phyloP scores from a whole-genome alignment of 2,329 filamentous ascomycete species.

The Beauveria rudraprayagi region DNA sequence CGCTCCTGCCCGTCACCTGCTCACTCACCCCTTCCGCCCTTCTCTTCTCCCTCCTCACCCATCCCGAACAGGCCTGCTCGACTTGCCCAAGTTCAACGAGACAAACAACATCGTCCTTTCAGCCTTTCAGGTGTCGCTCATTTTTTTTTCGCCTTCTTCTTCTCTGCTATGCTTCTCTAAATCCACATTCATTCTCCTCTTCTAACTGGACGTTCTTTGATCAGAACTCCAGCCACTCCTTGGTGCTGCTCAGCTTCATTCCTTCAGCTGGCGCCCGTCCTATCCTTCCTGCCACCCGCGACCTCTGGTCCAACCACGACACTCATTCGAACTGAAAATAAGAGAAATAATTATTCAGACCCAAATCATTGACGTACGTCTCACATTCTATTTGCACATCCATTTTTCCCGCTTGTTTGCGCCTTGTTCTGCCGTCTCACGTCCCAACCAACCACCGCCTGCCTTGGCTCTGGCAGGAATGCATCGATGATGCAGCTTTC shows the following conservation, averaged over 20 bases:
- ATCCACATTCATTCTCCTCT: constrained; percentile 14
- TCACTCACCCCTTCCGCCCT: not conserved
- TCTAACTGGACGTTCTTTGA: constrained; percentile 8
- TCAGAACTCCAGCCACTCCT: constrained; percentile 13
- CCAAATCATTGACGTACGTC: constrained; percentile 2
- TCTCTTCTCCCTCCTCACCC: constrained; percentile 4
- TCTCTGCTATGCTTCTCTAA: constrained; percentile 16
- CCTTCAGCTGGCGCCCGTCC: constrained; percentile 32
- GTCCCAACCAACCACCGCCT: not conserved
- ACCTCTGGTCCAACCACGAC: constrained; percentile 9
- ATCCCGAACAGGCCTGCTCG: constrained; percentile 10
- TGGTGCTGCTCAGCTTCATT: constrained; percentile 24
- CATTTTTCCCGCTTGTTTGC: not conserved
- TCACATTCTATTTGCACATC: not conserved
- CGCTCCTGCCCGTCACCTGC: not conserved
- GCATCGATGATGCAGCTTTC: constrained; percentile 3
- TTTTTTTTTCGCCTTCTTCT: constrained; percentile 15
- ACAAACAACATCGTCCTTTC: not conserved
- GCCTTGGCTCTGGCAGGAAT: not conserved
- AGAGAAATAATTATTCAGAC: not conserved
- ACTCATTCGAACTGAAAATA: constrained; percentile 7
- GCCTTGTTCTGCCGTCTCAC: not conserved
- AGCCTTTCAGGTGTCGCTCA: not conserved
- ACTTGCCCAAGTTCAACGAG: constrained; percentile 11
- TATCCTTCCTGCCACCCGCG: constrained; percentile 23